Conservation (phyloP, 1,284 basidiomycete genomes). For the Prillingera fragicola region DNA sequence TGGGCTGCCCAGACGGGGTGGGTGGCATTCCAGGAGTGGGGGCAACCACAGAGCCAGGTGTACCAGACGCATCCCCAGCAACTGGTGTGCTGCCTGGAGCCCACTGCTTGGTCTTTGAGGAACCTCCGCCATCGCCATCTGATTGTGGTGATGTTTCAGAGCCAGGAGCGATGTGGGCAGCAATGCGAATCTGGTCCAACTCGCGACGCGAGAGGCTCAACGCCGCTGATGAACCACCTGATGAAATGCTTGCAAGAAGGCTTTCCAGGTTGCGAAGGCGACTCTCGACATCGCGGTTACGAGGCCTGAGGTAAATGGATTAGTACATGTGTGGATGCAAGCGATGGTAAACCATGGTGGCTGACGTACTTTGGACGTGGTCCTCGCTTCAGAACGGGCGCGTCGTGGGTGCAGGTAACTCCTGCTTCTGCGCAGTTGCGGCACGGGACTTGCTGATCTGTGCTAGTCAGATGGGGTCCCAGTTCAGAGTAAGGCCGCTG, state of each 20-base stretch:
- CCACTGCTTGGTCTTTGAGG: conserved; percentile 1
- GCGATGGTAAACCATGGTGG: no score
- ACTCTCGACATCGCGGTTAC: conserved; percentile 25
- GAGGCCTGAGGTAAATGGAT: no score
- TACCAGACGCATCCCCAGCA: not conserved
- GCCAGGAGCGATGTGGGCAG: conserved; percentile 23
- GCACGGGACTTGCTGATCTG: conserved; percentile 31
- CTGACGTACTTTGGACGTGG: conserved; percentile 27
- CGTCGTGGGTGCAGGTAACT: conserved; percentile 29
- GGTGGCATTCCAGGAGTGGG: conserved; percentile 5
- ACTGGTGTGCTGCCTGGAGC: not conserved
- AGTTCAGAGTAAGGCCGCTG: not conserved
- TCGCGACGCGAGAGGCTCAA: conserved; percentile 22
- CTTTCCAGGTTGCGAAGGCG: conserved; percentile 30
- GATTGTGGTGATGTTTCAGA: conserved; percentile 18
- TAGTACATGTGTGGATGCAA: no score
- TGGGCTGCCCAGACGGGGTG: not conserved
- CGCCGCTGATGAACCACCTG: conserved; percentile 13
- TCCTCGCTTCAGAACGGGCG: conserved; percentile 31
- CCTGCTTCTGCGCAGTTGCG: conserved; percentile 27
- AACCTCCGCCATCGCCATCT: conserved; percentile 6
- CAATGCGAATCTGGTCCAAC: conserved; percentile 25
- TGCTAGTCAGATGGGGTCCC: not conserved
- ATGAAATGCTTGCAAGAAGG: conserved; percentile 26
- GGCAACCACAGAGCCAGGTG: not conserved